Evolutionary conservation across 495 filamentous ascomycete genomes (phyloP), one percentile per base, ranked within the genome.

Genomic region (Neurospora africana): DNA sequence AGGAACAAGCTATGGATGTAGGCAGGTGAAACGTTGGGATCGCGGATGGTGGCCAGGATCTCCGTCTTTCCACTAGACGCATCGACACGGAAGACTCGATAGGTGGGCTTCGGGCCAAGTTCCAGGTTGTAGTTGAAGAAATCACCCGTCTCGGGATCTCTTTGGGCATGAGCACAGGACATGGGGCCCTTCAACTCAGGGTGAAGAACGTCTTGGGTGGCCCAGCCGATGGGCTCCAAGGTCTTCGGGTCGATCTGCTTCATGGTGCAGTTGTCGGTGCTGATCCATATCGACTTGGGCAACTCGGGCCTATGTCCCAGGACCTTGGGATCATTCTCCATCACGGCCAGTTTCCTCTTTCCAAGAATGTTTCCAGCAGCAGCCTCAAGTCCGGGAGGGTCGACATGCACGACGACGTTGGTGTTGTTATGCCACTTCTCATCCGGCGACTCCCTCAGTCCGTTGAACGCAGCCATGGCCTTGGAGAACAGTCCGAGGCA

Each of bases 1-100:
- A 94, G 76, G 70, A 91, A 90, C 71, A 93, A 84, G 1, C 91
- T 93, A 79, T 95, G 92, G 33, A 94, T 85, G 70, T 92, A 94
- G 5, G 90, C 89, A 17, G 83, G 80, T 44, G 78, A 79, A 5
- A 81, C 68, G 2, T 82, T 80, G 0, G 81, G 81, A 9, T 80
- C 83, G 0, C 80, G 76, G 73, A 94, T 89, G 0, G 87, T 89
- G 4, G 91, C 92, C 0, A 95, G 84, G 40, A 95, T 91, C 3
- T 86, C 83, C 0, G 91, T 92, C 65, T 88, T 80, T 0, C 90
- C 91, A 0, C 86, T 91, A 0, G 85, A 76, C 0, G 86, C 86
- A 8, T 83, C 89, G 17, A 89, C 86, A 5, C 81, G 77, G 78
- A 94, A 94, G 36, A 94, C 76, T 3, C 90, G 88, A 74, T 94